Base-by-base conservation (phyloP, 768 basidiomycete genomes). In the Tricholoma flavovirens region DNA sequence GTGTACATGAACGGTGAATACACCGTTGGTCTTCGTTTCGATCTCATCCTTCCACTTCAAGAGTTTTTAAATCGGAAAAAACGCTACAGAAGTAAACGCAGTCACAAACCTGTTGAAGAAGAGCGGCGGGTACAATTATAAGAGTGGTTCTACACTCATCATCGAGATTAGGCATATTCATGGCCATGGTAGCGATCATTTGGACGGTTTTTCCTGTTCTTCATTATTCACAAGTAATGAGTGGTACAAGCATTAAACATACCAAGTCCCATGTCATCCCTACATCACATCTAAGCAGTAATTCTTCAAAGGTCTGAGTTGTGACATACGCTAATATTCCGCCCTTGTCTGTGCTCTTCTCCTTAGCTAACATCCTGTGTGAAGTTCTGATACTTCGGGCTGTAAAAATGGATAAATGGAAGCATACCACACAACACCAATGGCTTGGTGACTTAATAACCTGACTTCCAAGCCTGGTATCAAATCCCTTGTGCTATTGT, bases 151-250 rank as follows among this genome's bases (percentile, higher is more conserved):
- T 77, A 53, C 63, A 60, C 15, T 74, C 68, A 15, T 81, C 79
- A 26, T 80, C 72, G 0, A 66, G 61, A 0, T 65, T 64, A 0
- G 88, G 83, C 62, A 76, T 75, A 62, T 90, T 88, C 64, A 77
- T 77, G 17, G 78, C 81, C 82, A 92, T 90, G 0, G 83, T 82
- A 3, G 89, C 89, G 48, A 92, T 89, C 82, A 87, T 86, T 65
- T 89, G 87, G 1, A 89, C 83, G 7, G 87, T 88, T 71, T 89
- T 87, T 3, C 83, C 82, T 80, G 49, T 19, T 33, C 21, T 38
- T 49, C 43, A 54, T 50, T 56, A 58, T 21, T 14, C 21, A 26
- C 8, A 26, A 12, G 24, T 29, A 49, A 64, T 33, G 15, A 24
- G 17, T 5, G 24, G 6, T 14, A 11, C 40, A 52, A 8, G 21